Evolutionary conservation across 352 stramenopile genomes (phyloP), one percentile per base, ranked within the genome.

Genomic region (Phytophthora crassamura): DNA sequence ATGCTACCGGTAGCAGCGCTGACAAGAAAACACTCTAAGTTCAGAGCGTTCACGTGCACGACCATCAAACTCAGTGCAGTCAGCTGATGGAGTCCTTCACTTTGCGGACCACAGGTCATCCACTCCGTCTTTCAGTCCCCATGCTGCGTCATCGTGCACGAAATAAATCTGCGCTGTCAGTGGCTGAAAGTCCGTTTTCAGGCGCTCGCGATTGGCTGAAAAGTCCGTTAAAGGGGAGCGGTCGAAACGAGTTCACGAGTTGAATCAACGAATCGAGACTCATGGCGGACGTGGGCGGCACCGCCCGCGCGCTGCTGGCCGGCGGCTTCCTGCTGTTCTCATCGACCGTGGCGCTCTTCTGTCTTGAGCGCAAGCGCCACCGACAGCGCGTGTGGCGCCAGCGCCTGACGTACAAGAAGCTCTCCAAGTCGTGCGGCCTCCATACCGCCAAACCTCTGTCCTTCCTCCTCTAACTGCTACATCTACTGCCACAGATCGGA

Each of bases 391-490:
- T 77, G 47, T 95, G 87, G 87, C 84, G 78, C 18, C 69, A 88
- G 65, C 83, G 86, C 40, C 73, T 95, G 22, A 89, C 79, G 7
- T 87, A 90, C 74, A 95, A 95, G 73, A 93, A 94, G 69, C 85
- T 95, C 59, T 94, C 85, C 54, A 90, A 92, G 67, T 83, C 82
- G 87, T 95, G 30, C 40, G 55, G 8, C 18, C 38, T 39, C 48
- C 12, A 7, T n/a, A 9, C 6, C 30, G n/a, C 22, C 16, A n/a
- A 14, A 30, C 25, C 25, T 30, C 25, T 30, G 25, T 2, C 25
- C 25, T 30, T 30, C 25, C 7, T 8, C 15, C 7, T 52, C 14
- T 40, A 52, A 20, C 28, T 54, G 46, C 30, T 35, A 38, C 11
- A 53, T 11, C 18, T 28, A 32, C 39, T 33, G 5, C 28, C 33